These are phyloP conservation scores for Phytophthora pseudosyringae DNA, from an alignment of 352 stramenopile genomes.

Conservation along the genomic window DNA sequence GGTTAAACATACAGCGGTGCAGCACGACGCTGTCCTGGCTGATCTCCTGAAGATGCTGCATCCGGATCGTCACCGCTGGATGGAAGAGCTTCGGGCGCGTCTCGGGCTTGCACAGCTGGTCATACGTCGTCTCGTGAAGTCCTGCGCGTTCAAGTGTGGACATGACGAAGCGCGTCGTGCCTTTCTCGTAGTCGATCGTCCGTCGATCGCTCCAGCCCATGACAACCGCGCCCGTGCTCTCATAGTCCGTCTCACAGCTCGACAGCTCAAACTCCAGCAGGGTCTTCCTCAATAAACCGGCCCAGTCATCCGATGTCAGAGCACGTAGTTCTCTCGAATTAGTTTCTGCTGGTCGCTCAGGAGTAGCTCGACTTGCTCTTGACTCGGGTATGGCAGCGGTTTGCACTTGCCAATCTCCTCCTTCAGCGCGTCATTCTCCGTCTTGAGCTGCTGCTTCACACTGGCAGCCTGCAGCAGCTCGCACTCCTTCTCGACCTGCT, in stretches of 20 bases:
- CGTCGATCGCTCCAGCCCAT: conserved; percentile 43
- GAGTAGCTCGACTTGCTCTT: conserved; percentile 34
- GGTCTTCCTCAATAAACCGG: conserved; percentile 29
- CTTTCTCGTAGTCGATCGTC: conserved; percentile 27
- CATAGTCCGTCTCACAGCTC: conserved; percentile 31
- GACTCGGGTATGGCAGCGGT: conserved; percentile 8
- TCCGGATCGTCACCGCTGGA: conserved; percentile 26
- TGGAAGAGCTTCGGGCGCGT: conserved; percentile 46
- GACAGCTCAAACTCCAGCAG: conserved; percentile 36
- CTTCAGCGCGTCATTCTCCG: conserved; percentile 32
- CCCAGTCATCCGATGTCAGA: conserved; percentile 25
- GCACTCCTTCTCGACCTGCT: conserved; percentile 39
- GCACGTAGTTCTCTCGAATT: conserved; percentile 35
- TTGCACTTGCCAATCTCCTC: conserved; percentile 12
- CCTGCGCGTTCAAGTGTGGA: conserved; percentile 30
- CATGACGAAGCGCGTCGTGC: conserved; percentile 35
- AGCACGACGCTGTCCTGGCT: conserved; percentile 47
- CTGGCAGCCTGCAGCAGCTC: conserved; percentile 28
- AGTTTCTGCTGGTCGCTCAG: conserved; percentile 39
- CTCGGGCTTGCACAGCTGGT: conserved; percentile 26
- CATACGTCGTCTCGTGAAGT: conserved; percentile 38
- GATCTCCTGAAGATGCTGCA: conserved; percentile 44
- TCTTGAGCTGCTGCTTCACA: conserved; percentile 35
- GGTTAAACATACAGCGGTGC: conserved; percentile 47
- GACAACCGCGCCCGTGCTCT: conserved; percentile 38